These are phyloP conservation scores for Botrytis paeoniae DNA, from an alignment of 2,329 filamentous ascomycete species.

Conservation along the genomic window DNA sequence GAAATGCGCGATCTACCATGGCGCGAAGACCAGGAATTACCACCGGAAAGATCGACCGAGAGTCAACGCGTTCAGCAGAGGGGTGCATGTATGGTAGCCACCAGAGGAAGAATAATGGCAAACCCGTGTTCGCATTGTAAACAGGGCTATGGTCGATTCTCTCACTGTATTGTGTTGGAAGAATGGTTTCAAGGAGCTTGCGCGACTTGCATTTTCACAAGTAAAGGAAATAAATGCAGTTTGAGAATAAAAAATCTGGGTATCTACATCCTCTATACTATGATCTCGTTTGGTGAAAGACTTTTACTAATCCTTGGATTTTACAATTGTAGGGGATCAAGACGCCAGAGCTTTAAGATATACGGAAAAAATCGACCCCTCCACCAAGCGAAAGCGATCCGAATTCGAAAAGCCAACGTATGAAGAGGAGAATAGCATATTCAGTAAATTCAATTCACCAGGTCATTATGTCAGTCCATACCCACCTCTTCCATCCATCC, in stretches of 20 bases:
- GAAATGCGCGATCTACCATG: slow-evolving; percentile 32
- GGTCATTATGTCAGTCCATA: slow-evolving; percentile 22
- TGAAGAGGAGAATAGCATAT: slow-evolving; percentile 5
- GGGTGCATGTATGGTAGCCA: slow-evolving; percentile 29
- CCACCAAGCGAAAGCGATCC: slow-evolving; percentile 18
- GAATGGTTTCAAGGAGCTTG: slow-evolving; percentile 35
- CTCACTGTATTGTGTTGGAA: slow-evolving; percentile 30
- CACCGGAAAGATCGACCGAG: slow-evolving; percentile 28
- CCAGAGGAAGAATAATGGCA: slow-evolving; percentile 25
- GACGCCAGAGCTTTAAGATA: slow-evolving; percentile 31
- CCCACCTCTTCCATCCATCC: slow-evolving; percentile 18
- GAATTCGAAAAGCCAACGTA: not conserved
- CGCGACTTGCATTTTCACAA: slow-evolving; percentile 32
- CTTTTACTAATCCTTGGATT: not conserved
- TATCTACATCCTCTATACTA: slow-evolving; percentile 10
- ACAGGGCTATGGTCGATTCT: slow-evolving; percentile 30
- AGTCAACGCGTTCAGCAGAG: slow-evolving; percentile 31
- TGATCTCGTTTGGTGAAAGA: not conserved
- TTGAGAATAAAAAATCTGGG: slow-evolving; percentile 28
- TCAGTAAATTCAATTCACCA: slow-evolving; percentile 11
- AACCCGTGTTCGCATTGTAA: slow-evolving; percentile 30
- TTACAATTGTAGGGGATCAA: slow-evolving; percentile 22
- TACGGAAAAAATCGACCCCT: slow-evolving; percentile 12
- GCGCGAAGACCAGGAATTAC: slow-evolving; percentile 30
- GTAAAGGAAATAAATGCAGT: slow-evolving; percentile 33